Conservation (phyloP, 1,139 yeast species). For the Saccharomycopsis crataegensis region DNA sequence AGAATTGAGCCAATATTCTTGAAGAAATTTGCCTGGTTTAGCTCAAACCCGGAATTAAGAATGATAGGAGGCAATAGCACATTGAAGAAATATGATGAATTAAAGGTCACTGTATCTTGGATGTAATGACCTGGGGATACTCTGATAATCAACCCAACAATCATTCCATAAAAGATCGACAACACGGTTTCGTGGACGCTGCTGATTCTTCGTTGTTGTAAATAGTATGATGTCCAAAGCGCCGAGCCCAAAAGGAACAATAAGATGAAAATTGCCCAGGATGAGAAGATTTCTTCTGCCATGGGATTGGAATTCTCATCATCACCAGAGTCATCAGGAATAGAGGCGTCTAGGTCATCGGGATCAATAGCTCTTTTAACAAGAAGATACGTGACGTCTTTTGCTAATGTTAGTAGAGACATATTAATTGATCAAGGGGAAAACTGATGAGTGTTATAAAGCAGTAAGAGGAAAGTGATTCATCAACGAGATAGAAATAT, state of each 20-base stretch:
- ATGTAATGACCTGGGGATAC: slow-evolving; percentile 93
- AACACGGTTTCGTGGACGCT: slow-evolving; percentile 96
- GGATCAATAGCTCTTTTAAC: slow-evolving; percentile 23
- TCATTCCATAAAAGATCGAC: slow-evolving; percentile 94
- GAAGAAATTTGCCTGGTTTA: slow-evolving; percentile 93
- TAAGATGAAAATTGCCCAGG: slow-evolving; percentile 93
- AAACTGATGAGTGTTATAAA: background rate
- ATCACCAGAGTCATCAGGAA: slow-evolving; percentile 35
- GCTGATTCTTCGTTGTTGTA: slow-evolving; percentile 85
- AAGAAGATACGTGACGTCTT: background rate
- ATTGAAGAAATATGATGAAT: slow-evolving; percentile 90
- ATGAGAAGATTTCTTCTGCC: slow-evolving; percentile 91
- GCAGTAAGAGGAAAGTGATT: no score
- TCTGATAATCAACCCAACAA: slow-evolving; percentile 85
- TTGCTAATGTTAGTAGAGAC: slow-evolving; percentile 1
- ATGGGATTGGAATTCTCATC: slow-evolving; percentile 77
- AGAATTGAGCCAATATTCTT: slow-evolving; percentile 85
- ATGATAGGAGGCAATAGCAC: slow-evolving; percentile 93
- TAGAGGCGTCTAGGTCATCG: slow-evolving; percentile 41
- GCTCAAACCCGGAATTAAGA: slow-evolving; percentile 89
- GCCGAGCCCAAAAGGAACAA: slow-evolving; percentile 77
- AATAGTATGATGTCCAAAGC: slow-evolving; percentile 88
- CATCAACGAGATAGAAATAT: no score
- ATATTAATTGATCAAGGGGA: background rate
- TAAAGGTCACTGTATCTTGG: slow-evolving; percentile 94